Evolutionary conservation across 257 asterid species (phyloP), one percentile per base, ranked within the genome.

Genomic region (Penstemon newberryi): DNA sequence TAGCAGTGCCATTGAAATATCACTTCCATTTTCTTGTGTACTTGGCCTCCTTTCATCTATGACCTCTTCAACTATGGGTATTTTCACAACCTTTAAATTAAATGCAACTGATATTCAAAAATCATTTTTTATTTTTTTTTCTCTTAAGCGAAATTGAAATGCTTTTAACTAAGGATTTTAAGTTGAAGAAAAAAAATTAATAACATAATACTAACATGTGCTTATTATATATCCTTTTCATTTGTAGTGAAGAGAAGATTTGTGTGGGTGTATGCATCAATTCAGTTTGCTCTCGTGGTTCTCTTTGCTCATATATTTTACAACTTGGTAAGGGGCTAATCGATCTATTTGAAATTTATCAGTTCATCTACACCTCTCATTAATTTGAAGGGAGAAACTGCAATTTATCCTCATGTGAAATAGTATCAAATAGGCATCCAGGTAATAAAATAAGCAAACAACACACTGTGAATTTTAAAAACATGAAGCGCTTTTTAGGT

Each of bases 61-160:
- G 90, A 89, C 96, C 44, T 78, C 98, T 67, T 86, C 98, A 59
- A 87, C 95, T 13, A 87, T 92, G 96, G 96, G 97, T 88, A 85
- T 12, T 82, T 68, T 47, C 57, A 11, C 41, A n/a, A 6, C 6
- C 1, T 36, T 5, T 7, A 64, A 46, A 25, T 18, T 10, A 25
- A 2, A 4, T 5, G 4, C 10, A 5, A 37, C 2, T 57, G 25
- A 38, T 12, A 57, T 38, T 4, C 41, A 3, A 1, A 1, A 57
- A 56, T 15, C 8, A 8, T 2, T 4, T 4, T 57, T 4, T 56
- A 1, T 56, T 33, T 19, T 55, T 18, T 40, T 6, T 18, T 25
- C 8, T 25, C 33, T 55, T 13, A 11, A 15, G 1, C 15, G 42
- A 43, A 42, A 7, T 42, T 41, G 38, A n/a, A 36, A 33, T 42